Conservation (phyloP, 2,329 filamentous ascomycete genomes). For the Fusarium odoratissimum region DNA sequence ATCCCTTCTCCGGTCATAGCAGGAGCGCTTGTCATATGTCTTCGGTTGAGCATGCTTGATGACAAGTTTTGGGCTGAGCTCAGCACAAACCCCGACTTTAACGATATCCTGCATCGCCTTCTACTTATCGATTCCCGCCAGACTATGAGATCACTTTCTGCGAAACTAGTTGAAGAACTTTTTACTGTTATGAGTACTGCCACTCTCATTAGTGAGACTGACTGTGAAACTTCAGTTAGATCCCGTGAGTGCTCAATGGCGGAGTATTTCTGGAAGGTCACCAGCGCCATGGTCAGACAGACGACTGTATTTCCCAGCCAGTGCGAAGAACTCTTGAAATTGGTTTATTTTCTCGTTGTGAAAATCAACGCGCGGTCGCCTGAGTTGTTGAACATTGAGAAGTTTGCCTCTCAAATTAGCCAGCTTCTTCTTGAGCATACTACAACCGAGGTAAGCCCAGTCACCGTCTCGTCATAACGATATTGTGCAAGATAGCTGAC, state of each 20-base stretch:
- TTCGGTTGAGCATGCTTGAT: slow-evolving; percentile 46
- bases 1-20: slow-evolving; percentile 42
- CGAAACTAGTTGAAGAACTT: slow-evolving; percentile 50
- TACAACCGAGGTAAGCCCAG: slow-evolving; percentile 54
- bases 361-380: slow-evolving; percentile 44
- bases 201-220: background rate
- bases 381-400: slow-evolving; percentile 48
- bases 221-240: background rate
- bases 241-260: slow-evolving; percentile 26
- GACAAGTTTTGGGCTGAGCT: slow-evolving; percentile 47
- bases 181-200: slow-evolving; percentile 20
- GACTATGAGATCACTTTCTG: slow-evolving; percentile 46
- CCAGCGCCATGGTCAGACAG: slow-evolving; percentile 50
- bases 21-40: slow-evolving; percentile 44
- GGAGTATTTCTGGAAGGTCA: slow-evolving; percentile 48
- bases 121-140: slow-evolving; percentile 46
- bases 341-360: slow-evolving; percentile 56
- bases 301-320: slow-evolving; percentile 48
- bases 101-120: slow-evolving; percentile 38
- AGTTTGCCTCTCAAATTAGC: slow-evolving; percentile 47
- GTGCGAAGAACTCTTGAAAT: slow-evolving; percentile 59
- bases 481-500: slow-evolving; percentile 5
- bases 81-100: slow-evolving; percentile 37
- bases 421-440: slow-evolving; percentile 54
- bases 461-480: background rate